Evolutionary conservation across 2,329 filamentous ascomycete species (phyloP), one percentile per base, ranked within the genome.

Genomic region (Penicillium italicum): DNA sequence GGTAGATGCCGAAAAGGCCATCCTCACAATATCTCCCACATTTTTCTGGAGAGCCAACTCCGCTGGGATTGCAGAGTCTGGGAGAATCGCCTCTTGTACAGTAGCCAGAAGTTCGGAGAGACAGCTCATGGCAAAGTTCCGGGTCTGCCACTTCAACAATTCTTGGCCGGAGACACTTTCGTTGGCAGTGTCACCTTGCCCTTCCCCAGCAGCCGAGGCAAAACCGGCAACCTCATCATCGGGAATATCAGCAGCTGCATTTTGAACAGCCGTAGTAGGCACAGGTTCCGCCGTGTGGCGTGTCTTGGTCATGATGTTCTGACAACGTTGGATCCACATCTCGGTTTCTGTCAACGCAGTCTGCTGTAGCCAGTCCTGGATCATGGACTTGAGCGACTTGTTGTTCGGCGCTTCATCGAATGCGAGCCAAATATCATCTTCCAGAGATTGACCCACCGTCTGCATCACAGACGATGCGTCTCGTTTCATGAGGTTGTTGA

Each of bases 211-310:
- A 28, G 88, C 86, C n/a, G 87, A 84, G 31, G 92, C 92, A 68
- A 99, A 97, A 0, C 94, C 94, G 50, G 94, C 94, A 34, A 96
- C 93, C 72, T 99, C 95, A 70, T 99, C 94, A 69, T 99, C 94
- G 60, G 93, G 89, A 0, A 97, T 76, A 65, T 99, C 94, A n/a
- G 90, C 81, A 12, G 83, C 79, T 4, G 80, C 78, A 10, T 69
- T 66, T 36, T 74, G 72, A 24, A 72, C 63, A 7, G 66, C 65
- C 14, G 79, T 77, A 47, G 69, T 72, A 5, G 66, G 63, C 22
- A 64, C 63, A 4, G 63, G 45, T 10, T 84, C 82, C 1, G 77
- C 75, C 67, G 88, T 89, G 30, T 83, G 81, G 61, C 90, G 85
- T 0, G 90, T 96, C 81, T 95, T 95, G 34, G 90, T 94, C 59